A percentile compares a stretch with the other conserved stretches of the same genome.
Evolutionary conservation across 371 early-diverging fungal genomes (phyloP).

Genomic region (Catenaria anguillulae): DNA sequence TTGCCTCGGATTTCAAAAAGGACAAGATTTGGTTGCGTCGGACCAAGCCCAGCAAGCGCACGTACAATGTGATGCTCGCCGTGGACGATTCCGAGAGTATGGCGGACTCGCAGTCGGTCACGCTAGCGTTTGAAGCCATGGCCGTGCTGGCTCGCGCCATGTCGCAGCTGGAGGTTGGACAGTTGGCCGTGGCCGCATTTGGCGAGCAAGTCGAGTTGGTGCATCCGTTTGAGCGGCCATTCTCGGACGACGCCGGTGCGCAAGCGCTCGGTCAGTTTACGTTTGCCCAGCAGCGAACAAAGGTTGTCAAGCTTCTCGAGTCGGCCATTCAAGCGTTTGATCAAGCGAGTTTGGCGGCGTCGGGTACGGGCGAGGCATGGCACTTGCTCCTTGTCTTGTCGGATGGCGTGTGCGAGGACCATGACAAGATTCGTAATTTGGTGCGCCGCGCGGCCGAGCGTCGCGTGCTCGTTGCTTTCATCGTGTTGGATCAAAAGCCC

Average conservation of each 20-base stretch:
- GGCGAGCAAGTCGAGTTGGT: slow-evolving; percentile 72
- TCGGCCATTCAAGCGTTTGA: slow-evolving; percentile 57
- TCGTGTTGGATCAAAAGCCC: slow-evolving; percentile 62
- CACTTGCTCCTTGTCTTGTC: slow-evolving; percentile 89
- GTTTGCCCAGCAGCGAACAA: slow-evolving; percentile 78
- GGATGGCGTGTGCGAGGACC: slow-evolving; percentile 93
- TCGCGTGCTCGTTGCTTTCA: slow-evolving; percentile 86
- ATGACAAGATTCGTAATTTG: slow-evolving; percentile 54
- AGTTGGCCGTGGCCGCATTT: slow-evolving; percentile 75
- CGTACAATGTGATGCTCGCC: slow-evolving; percentile 96
- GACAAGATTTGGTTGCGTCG: slow-evolving; percentile 99
- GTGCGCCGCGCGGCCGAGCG: slow-evolving; percentile 71
- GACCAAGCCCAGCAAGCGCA: slow-evolving; percentile 91
- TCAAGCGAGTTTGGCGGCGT: slow-evolving; percentile 34
- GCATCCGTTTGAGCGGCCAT: slow-evolving; percentile 79
- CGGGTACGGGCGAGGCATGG: slow-evolving; percentile 40
- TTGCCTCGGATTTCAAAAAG: slow-evolving; percentile 96
- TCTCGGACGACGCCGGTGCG: slow-evolving; percentile 77
- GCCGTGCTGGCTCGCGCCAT: slow-evolving; percentile 82
- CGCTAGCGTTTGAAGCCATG: slow-evolving; percentile 84
- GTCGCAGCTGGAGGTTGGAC: slow-evolving; percentile 84
- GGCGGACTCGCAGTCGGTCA: slow-evolving; percentile 71
- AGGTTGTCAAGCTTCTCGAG: slow-evolving; percentile 67
- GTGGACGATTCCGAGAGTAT: slow-evolving; percentile 98
- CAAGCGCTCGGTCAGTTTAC: slow-evolving; percentile 70